Conservation (phyloP, 345 rosid genomes). For the Cardamine occulta region DNA sequence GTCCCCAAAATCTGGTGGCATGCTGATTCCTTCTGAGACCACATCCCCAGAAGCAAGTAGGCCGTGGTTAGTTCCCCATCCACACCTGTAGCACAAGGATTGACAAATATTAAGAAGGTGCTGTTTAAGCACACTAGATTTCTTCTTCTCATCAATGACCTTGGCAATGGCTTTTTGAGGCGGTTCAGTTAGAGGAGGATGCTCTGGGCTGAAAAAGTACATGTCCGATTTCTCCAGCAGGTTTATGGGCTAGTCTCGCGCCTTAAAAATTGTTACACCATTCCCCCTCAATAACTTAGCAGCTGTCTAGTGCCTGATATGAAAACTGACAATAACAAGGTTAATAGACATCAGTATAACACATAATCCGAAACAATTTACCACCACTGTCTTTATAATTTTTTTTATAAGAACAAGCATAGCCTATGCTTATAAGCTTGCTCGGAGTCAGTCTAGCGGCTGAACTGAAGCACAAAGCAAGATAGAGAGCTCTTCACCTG, state of each 20-base stretch:
- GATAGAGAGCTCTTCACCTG: conserved; percentile 12
- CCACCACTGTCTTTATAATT: background rate
- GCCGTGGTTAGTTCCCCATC: conserved; percentile 79
- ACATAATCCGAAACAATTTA: background rate
- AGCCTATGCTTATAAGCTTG: conserved; percentile 5
- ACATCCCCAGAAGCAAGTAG: conserved; percentile 75
- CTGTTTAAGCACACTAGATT: conserved; percentile 64
- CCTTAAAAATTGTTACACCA: conserved; percentile 75
- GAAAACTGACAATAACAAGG: conserved; percentile 7
- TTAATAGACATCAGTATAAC: background rate
- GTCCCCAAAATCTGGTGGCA: conserved; percentile 63
- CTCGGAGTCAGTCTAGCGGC: background rate
- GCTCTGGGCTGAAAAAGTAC: conserved; percentile 75
- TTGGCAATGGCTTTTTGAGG: conserved; percentile 83
- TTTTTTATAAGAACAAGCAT: conserved; percentile 2
- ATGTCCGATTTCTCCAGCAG: conserved; percentile 84
- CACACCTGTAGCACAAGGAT: conserved; percentile 49
- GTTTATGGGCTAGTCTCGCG: conserved; percentile 66
- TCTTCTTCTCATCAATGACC: conserved; percentile 80
- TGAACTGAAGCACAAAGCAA: background rate
- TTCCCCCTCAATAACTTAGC: conserved; percentile 85
- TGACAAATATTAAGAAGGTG: background rate
- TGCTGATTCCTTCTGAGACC: conserved; percentile 83
- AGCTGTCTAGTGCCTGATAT: conserved; percentile 72
- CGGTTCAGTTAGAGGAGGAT: conserved; percentile 82